These are phyloP conservation scores for Puccinia brachypodii DNA, from an alignment of 1,284 basidiomycete species.

Conservation along the genomic window DNA sequence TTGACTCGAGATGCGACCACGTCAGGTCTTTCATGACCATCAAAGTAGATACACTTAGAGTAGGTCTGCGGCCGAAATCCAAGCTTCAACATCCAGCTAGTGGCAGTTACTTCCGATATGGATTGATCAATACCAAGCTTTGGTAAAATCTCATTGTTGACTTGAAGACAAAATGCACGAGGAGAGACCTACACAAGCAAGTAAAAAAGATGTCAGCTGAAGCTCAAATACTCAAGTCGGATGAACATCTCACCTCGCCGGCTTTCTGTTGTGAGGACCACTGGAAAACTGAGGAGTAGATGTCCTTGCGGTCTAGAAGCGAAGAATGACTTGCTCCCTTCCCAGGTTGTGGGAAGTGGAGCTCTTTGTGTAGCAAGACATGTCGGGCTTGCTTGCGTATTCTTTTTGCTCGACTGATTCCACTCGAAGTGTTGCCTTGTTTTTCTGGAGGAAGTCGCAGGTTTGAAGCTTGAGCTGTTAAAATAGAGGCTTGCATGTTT, in stretches of 20 bases:
- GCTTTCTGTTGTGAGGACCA: neutral
- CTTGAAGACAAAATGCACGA: neutral
- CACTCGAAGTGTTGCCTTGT: neutral
- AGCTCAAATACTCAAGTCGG: neutral
- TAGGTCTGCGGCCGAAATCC: neutral
- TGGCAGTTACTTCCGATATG: neutral
- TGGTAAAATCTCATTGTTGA: neutral
- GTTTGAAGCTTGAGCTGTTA: conserved; percentile 2
- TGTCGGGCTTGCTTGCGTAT: neutral
- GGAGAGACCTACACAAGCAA: neutral
- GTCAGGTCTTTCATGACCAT: neutral
- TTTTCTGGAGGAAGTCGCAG: neutral
- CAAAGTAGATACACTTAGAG: neutral
- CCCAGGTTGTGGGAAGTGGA: neutral
- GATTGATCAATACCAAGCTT: neutral
- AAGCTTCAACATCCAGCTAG: neutral
- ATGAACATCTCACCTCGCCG: neutral
- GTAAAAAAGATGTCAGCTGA: neutral
- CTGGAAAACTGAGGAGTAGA: neutral
- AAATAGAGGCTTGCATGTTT: neutral
- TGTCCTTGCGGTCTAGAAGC: neutral
- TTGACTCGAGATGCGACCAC: neutral
- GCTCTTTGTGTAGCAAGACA: neutral
- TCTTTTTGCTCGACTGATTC: neutral
- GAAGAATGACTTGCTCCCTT: neutral